Base-by-base conservation (phyloP, 2,329 filamentous ascomycete species). In the Talaromyces sp. region DNA sequence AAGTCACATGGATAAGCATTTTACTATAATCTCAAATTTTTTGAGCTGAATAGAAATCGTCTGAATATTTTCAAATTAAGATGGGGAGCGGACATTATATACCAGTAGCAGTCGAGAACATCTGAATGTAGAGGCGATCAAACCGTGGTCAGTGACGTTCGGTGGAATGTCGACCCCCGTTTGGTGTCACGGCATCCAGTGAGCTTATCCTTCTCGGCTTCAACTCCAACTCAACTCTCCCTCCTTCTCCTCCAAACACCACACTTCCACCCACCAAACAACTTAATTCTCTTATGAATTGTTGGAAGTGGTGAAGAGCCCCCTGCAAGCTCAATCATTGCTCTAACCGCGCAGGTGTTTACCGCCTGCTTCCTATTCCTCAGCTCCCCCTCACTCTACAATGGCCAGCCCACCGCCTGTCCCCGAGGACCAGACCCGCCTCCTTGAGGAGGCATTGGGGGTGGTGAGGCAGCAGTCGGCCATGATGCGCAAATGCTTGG, bases 391-490 rank as follows among this genome's bases (percentile, higher is more conserved):
- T 61, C 66, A 58, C 41, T 55, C 60, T 65, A 70, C 66, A 60
- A 80, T 81, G 78, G 75, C 77, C 60, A 77, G 65, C 62, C 66
- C 73, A 60, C 84, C 87, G 67, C 81, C 84, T 65, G 82, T 82
- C 69, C 81, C 86, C 63, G 89, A 92, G 77, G 89, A 92, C 77
- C 89, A 87, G 84, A 91, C 90, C 68, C 89, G 92, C 69, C 85
- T 99, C 79, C 87, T 99, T 65, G 94, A 99, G 79, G 94, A 99
- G 87, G 94, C 95, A 69, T 81, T 97, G 76, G 86, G 89, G 57
- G 93, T 96, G 47, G 95, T 99, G 76, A 90, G 93, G 77, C 93
- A 97, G 78, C 95, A 99, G 84, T 94, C 93, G 54, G 86, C 87
- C 69, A 83, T 96, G 72, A 99, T 99, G 94, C 91, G 93, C 79